Conservation (phyloP, 306 rosid species). For the Vigna hirtella region DNA sequence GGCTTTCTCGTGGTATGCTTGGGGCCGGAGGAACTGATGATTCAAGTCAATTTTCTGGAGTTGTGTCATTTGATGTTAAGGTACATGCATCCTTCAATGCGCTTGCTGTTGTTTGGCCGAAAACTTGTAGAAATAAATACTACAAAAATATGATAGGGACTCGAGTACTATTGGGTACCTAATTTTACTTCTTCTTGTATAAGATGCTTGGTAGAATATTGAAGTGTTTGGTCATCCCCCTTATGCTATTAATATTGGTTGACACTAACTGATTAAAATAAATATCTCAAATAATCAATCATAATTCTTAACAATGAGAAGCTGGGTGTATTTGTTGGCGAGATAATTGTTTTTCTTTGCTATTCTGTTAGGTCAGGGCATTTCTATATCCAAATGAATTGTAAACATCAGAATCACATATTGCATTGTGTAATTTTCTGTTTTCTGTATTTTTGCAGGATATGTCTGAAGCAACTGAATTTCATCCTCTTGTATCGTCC, state of each 20-base stretch:
- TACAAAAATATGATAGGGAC: no score
- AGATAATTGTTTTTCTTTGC: slow-evolving; percentile 20
- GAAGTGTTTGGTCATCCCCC: no score
- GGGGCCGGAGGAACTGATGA: slow-evolving; percentile 99
- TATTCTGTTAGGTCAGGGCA: neutral
- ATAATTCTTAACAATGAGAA: neutral
- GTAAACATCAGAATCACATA: neutral
- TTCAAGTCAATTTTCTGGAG: slow-evolving; percentile 94
- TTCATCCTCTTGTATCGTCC: slow-evolving; percentile 70
- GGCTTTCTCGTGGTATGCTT: slow-evolving; percentile 98
- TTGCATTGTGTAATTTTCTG: slow-evolving; percentile 26
- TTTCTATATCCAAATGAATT: neutral
- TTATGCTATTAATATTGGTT: neutral
- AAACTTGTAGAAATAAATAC: no score
- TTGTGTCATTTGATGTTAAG: slow-evolving; percentile 92
- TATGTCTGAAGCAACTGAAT: slow-evolving; percentile 88
- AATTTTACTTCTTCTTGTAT: no score
- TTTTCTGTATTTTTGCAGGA: slow-evolving; percentile 60
- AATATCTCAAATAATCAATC: neutral
- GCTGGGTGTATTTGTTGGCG: neutral
- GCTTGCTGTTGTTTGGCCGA: neutral
- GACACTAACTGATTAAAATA: neutral
- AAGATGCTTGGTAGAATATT: no score
- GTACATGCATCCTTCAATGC: slow-evolving; percentile 45
- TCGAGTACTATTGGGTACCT: no score